Conservation (phyloP, 2,329 filamentous ascomycete species). For the Colletotrichum higginsianum region DNA sequence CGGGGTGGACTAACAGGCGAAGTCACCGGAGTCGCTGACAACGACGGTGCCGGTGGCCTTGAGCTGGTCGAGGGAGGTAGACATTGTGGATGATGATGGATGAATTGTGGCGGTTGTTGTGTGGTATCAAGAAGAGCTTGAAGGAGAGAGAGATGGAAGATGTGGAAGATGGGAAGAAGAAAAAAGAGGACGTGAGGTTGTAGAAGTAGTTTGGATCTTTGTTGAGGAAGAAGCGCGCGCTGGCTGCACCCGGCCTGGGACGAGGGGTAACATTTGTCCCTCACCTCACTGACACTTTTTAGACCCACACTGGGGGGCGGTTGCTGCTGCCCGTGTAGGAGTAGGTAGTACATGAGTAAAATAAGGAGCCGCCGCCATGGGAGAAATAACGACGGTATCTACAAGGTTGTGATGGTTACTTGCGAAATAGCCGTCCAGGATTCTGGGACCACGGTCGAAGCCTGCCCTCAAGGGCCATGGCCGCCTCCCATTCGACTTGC, state of each 20-base stretch:
- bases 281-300: slow-evolving; percentile 16
- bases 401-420: slow-evolving; percentile 6
- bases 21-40: slow-evolving; percentile 96
- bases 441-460: neutral
- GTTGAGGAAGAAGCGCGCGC: slow-evolving; percentile 18
- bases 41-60: slow-evolving; percentile 97
- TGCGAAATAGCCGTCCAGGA: neutral
- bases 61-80: slow-evolving; percentile 94
- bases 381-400: neutral
- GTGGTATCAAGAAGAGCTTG: slow-evolving; percentile 13
- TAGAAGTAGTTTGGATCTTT: slow-evolving; percentile 33
- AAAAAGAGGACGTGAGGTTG: slow-evolving; percentile 28
- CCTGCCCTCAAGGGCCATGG: no score
- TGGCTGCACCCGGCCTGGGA: slow-evolving; percentile 10
- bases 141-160: slow-evolving; percentile 8
- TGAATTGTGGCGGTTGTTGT: slow-evolving; percentile 30
- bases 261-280: slow-evolving; percentile 32
- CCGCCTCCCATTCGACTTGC: neutral
- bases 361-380: neutral
- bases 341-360: neutral
- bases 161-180: slow-evolving; percentile 20
- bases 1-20: slow-evolving; percentile 74
- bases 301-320: slow-evolving; percentile 16
- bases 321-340: slow-evolving; percentile 5
- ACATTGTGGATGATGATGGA: slow-evolving; percentile 68